Percentiles rank a stretch among this genome's conserved stretches.
phyloP scores from a whole-genome alignment of 2,329 filamentous ascomycete genomes.

The Xylariales sp. region DNA sequence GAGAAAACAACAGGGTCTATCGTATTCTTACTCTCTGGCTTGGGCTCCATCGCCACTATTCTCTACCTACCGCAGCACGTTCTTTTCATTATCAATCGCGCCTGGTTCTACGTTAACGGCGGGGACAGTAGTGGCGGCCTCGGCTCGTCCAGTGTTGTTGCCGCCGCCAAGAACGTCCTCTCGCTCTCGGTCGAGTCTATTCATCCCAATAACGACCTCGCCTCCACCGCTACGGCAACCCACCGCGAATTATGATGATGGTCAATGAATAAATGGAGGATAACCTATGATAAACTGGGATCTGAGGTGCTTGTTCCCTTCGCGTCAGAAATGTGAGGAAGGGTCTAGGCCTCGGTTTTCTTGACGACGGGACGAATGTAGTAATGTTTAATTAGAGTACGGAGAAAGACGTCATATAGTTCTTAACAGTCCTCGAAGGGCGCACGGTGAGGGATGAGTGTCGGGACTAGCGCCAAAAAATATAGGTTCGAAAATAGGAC shows the following conservation, averaged over 20 bases:
- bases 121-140: conserved; percentile 62
- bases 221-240: conserved; percentile 45
- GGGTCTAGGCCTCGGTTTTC: conserved; percentile 10
- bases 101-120: conserved; percentile 95
- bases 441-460: background rate
- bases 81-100: conserved; percentile 81
- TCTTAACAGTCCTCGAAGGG: background rate
- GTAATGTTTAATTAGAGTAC: conserved; percentile 45
- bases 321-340: background rate
- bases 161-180: conserved; percentile 58
- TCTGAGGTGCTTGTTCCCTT: background rate
- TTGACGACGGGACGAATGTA: conserved; percentile 33
- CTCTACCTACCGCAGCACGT: conserved; percentile 96
- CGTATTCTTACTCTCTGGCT: conserved; percentile 87
- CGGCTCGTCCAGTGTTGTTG: conserved; percentile 49
- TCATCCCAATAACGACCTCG: conserved; percentile 46
- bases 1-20: conserved; percentile 74
- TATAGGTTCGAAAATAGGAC: conserved; percentile 15
- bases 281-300: background rate
- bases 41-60: conserved; percentile 86
- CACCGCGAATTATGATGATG: conserved; percentile 53
- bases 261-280: conserved; percentile 10
- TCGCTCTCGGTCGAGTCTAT: conserved; percentile 54
- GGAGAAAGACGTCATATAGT: conserved; percentile 23
- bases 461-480: conserved; percentile 11